Evolutionary conservation across 495 filamentous ascomycete species (phyloP).

Genomic region (Chaetomium fimeti): DNA sequence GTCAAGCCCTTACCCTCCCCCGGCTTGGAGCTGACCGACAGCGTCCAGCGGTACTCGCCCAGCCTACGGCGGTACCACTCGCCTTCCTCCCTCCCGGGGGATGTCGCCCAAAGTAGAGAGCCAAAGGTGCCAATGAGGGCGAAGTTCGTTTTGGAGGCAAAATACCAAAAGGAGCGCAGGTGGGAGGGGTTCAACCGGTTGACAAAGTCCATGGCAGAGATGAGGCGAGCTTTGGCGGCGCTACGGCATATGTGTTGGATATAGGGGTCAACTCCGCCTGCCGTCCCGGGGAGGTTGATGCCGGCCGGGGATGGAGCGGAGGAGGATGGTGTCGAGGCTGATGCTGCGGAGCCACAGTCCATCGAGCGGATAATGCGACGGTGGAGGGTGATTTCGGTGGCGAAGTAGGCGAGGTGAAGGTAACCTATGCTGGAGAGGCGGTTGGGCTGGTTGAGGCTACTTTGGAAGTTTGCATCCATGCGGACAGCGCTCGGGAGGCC

Average conservation of each 20-base stretch:
- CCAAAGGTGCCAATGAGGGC: constrained; percentile 80
- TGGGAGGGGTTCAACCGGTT: constrained; percentile 70
- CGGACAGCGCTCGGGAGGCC: constrained; percentile 62
- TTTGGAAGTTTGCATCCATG: constrained; percentile 60
- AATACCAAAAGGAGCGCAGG: constrained; percentile 76
- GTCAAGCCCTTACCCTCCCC: constrained; percentile 66
- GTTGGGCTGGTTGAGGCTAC: constrained; percentile 31
- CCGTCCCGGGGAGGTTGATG: neutral
- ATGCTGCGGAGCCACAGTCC: constrained; percentile 38
- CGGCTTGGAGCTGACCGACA: constrained; percentile 78
- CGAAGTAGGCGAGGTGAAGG: constrained; percentile 80
- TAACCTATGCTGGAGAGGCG: constrained; percentile 65
- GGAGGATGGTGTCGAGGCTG: constrained; percentile 52
- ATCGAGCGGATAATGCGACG: constrained; percentile 76
- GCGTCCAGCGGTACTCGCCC: constrained; percentile 90
- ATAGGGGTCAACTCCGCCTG: constrained; percentile 57
- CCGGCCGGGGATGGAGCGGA: constrained; percentile 28
- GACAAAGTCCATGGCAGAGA: constrained; percentile 76
- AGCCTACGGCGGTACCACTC: constrained; percentile 90
- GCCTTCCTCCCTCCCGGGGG: constrained; percentile 82
- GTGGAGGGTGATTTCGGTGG: constrained; percentile 81
- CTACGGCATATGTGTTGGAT: constrained; percentile 93
- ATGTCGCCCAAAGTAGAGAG: constrained; percentile 78
- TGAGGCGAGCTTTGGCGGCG: constrained; percentile 76
- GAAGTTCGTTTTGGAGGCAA: constrained; percentile 76